A percentile compares a stretch with the other conserved stretches of the same genome.
Conservation (phyloP, 192 early-diverging fungal genomes). For the Rhizophagus clarus region DNA sequence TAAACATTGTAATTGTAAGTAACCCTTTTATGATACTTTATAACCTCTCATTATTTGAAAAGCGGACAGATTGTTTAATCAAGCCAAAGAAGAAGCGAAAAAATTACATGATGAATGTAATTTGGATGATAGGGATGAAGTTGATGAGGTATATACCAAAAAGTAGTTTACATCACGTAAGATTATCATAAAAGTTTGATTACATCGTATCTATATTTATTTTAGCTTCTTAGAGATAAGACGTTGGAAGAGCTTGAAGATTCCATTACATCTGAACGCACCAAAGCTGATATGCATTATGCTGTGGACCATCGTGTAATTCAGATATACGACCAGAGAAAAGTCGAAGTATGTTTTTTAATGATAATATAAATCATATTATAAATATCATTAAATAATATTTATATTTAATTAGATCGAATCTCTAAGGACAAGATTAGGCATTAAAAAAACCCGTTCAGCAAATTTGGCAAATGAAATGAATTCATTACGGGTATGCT, state of each 20-base stretch:
- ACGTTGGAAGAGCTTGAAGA: constrained; percentile 69
- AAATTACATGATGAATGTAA: constrained; percentile 55
- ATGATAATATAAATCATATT: not conserved
- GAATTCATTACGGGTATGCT: constrained; percentile 34
- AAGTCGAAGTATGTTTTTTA: constrained; percentile 45
- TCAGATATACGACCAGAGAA: constrained; percentile 67
- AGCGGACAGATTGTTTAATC: constrained; percentile 46
- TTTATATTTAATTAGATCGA: constrained; percentile 41
- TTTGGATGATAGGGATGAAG: constrained; percentile 53
- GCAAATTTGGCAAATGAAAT: constrained; percentile 42
- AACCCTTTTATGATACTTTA: not conserved
- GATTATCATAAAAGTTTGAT: not conserved
- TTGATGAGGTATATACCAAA: constrained; percentile 47
- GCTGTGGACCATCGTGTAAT: constrained; percentile 61
- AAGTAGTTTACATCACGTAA: not conserved
- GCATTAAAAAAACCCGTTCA: constrained; percentile 46
- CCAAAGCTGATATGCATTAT: constrained; percentile 57
- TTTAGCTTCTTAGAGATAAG: constrained; percentile 39
- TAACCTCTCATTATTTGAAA: not conserved
- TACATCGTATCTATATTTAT: constrained; percentile 13
- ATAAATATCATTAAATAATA: constrained; percentile 4
- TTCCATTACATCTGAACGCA: constrained; percentile 52
- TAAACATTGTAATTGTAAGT: too few species aligned
- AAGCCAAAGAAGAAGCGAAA: constrained; percentile 49
- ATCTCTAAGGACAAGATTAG: constrained; percentile 38